Evolutionary conservation across 2,329 filamentous ascomycete genomes (phyloP).

Genomic region (Achaetomium macrosporum): DNA sequence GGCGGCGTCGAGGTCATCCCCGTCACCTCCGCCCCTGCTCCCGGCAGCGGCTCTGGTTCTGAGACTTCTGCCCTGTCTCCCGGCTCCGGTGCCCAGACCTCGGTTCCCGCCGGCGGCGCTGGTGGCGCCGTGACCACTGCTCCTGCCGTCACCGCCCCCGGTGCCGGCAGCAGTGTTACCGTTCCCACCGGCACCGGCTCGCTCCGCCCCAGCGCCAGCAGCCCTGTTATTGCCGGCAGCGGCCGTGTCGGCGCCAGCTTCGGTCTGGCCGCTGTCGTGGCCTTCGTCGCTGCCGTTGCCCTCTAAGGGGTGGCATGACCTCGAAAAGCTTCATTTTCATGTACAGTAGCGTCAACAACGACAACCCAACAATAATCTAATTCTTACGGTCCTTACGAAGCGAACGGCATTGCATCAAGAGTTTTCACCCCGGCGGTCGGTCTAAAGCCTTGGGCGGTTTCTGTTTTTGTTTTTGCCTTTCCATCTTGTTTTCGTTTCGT

Average conservation of each 20-base stretch:
- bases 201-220: slow-evolving; percentile 31
- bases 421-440: slow-evolving; percentile 1
- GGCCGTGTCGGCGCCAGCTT: slow-evolving; percentile 37
- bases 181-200: slow-evolving; percentile 34
- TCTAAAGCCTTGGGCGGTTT: not conserved
- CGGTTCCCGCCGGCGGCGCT: not conserved
- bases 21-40: slow-evolving; percentile 32
- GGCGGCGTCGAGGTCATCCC: slow-evolving; percentile 37
- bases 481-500: not conserved
- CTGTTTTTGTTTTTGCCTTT: not conserved
- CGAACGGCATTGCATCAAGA: not conserved
- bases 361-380: slow-evolving; percentile 28
- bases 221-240: slow-evolving; percentile 29
- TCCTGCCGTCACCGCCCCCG: not conserved
- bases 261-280: slow-evolving; percentile 41
- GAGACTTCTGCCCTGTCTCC: not conserved
- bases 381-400: slow-evolving; percentile 57
- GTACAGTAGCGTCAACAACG: not conserved
- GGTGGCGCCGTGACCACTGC: slow-evolving; percentile 18
- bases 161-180: slow-evolving; percentile 30
- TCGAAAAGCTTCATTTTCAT: not conserved
- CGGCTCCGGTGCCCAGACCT: no score
- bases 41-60: not conserved
- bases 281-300: slow-evolving; percentile 39
- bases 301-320: slow-evolving; percentile 34